Percentiles rank a stretch among this genome's conserved stretches.
phyloP scores from a whole-genome alignment of 192 early-diverging fungal species.

The Gonapodya sp. region DNA sequence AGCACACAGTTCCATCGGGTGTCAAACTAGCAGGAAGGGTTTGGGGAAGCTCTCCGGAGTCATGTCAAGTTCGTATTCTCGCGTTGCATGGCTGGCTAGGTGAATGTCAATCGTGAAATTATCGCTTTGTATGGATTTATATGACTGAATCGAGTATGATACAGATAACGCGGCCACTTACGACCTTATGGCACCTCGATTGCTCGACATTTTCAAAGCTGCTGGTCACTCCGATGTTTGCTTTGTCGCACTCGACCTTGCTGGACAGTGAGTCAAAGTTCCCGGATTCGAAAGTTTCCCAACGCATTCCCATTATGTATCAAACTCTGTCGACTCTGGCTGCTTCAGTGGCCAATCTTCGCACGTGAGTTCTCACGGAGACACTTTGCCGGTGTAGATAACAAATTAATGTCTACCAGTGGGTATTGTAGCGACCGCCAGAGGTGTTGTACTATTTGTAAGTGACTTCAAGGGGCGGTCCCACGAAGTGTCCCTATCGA shows the following conservation, averaged over 20 bases:
- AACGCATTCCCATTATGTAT: no score
- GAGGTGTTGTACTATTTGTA: neutral
- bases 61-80: neutral
- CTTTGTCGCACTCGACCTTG: neutral
- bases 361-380: neutral
- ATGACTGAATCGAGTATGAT: neutral
- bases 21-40: neutral
- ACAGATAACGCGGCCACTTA: neutral
- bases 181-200: neutral
- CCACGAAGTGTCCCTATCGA: no score
- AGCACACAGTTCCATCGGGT: neutral
- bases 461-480: no score
- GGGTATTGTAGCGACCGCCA: neutral
- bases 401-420: neutral
- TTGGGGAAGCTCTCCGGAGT: neutral
- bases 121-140: neutral
- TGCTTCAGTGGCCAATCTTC: neutral
- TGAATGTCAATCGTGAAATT: neutral
- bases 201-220: neutral
- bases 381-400: no score
- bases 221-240: neutral
- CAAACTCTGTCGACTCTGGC: no score
- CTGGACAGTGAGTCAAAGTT: neutral
- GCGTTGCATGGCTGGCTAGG: neutral
- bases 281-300: no score